Conservation (phyloP, 345 rosid species). For the Aquilaria yunnanensis region DNA sequence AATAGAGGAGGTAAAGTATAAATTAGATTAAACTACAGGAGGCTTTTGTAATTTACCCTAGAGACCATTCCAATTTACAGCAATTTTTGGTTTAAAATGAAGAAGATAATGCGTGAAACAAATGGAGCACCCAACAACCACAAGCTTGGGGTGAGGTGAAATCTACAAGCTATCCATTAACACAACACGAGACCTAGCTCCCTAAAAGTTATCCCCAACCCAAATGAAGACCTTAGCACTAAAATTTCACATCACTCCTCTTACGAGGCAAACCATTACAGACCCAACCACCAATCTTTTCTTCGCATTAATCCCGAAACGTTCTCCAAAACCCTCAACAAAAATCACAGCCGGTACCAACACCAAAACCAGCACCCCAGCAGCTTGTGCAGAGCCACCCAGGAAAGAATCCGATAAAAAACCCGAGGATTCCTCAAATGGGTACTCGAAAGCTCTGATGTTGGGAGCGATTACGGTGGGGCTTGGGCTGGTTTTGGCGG, state of each 20-base stretch:
- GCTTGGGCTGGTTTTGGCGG: slow-evolving; percentile 45
- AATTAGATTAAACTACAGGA: no score
- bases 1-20: no score
- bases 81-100: not conserved
- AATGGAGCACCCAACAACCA: slow-evolving; percentile 5
- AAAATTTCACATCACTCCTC: slow-evolving; percentile 17
- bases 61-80: not conserved
- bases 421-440: slow-evolving; percentile 16
- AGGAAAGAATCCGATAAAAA: not conserved
- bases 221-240: slow-evolving; percentile 30
- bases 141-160: not conserved
- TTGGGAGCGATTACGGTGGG: slow-evolving; percentile 48
- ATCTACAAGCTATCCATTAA: no score
- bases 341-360: not conserved
- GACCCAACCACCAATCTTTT: slow-evolving; percentile 10
- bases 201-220: not conserved
- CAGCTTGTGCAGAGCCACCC: not conserved
- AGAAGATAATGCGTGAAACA: slow-evolving; percentile 6
- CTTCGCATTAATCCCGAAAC: slow-evolving; percentile 2
- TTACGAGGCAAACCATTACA: slow-evolving; percentile 9
- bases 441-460: slow-evolving; percentile 28
- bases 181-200: no score
- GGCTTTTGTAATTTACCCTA: no score
- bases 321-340: slow-evolving; percentile 8
- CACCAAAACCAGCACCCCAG: not conserved